Evolutionary conservation across 768 basidiomycete genomes (phyloP).

Genomic region (Lactarius evosmus): DNA sequence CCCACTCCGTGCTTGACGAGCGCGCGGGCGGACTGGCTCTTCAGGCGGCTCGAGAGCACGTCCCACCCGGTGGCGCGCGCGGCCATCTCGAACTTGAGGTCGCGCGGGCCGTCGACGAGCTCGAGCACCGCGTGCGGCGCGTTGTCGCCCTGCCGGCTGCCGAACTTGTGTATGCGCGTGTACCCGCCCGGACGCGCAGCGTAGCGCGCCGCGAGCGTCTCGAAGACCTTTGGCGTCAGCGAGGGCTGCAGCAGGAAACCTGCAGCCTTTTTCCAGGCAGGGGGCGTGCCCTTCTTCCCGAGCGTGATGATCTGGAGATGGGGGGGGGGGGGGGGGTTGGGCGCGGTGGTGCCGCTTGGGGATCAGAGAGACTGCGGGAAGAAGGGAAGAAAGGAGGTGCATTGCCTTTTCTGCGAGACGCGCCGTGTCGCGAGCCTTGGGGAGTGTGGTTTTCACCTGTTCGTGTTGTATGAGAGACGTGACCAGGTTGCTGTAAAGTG

Average conservation of each 20-base stretch:
- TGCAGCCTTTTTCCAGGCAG: slow-evolving; percentile 67
- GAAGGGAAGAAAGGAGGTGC: no score
- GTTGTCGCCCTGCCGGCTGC: slow-evolving; percentile 88
- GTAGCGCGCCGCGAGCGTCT: slow-evolving; percentile 77
- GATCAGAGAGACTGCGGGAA: neutral
- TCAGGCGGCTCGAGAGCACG: slow-evolving; percentile 55
- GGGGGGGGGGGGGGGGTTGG: no score
- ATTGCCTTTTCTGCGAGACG: slow-evolving; percentile 88
- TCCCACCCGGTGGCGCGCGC: slow-evolving; percentile 88
- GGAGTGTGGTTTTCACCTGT: slow-evolving; percentile 91
- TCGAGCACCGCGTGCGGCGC: slow-evolving; percentile 90
- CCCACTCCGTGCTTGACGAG: slow-evolving; percentile 52
- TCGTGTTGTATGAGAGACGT: slow-evolving; percentile 93
- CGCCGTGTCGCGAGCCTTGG: slow-evolving; percentile 91
- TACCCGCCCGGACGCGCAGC: slow-evolving; percentile 84
- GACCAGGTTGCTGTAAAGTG: slow-evolving; percentile 77
- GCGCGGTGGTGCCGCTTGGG: no score
- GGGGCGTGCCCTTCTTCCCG: slow-evolving; percentile 78
- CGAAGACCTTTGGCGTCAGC: slow-evolving; percentile 81
- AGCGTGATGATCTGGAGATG: slow-evolving; percentile 89
- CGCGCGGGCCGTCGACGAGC: slow-evolving; percentile 90
- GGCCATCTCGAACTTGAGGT: slow-evolving; percentile 85
- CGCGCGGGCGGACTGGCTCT: slow-evolving; percentile 41
- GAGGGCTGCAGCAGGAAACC: slow-evolving; percentile 73
- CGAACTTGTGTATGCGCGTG: slow-evolving; percentile 89